These are phyloP conservation scores for Microthlaspi erraticum DNA, from an alignment of 345 rosid genomes.

Conservation along the genomic window DNA sequence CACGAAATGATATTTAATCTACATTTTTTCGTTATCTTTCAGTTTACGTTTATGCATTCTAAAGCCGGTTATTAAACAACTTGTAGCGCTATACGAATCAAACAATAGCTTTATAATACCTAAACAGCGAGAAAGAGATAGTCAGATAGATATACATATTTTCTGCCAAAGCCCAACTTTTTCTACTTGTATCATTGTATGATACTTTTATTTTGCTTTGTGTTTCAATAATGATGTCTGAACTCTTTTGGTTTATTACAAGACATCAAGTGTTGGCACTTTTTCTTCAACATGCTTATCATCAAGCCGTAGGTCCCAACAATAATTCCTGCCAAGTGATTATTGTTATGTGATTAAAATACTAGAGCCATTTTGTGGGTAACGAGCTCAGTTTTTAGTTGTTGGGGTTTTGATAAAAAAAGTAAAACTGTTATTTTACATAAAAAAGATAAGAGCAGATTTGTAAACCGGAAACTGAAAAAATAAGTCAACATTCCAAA, in stretches of 20 bases:
- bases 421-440: no score
- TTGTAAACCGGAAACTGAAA: neutral
- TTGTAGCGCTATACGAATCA: no score
- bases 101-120: no score
- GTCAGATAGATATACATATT: conserved; percentile 2
- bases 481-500: conserved; percentile 14
- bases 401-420: no score
- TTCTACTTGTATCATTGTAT: neutral
- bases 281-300: conserved; percentile 25
- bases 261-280: conserved; percentile 21
- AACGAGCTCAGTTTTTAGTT: no score
- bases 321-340: conserved; percentile 29
- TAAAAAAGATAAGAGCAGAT: neutral
- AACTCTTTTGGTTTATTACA: conserved; percentile 22
- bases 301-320: conserved; percentile 36
- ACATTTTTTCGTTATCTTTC: neutral
- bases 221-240: conserved; percentile 21
- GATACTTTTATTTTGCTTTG: conserved; percentile 18
- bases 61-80: neutral
- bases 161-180: neutral
- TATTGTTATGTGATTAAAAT: no score
- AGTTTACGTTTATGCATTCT: neutral
- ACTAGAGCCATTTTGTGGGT: no score
- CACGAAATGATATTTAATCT: neutral
- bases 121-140: neutral